Base-by-base conservation (phyloP, 176 grass and related monocot genomes). In the Dactylis glomerata region DNA sequence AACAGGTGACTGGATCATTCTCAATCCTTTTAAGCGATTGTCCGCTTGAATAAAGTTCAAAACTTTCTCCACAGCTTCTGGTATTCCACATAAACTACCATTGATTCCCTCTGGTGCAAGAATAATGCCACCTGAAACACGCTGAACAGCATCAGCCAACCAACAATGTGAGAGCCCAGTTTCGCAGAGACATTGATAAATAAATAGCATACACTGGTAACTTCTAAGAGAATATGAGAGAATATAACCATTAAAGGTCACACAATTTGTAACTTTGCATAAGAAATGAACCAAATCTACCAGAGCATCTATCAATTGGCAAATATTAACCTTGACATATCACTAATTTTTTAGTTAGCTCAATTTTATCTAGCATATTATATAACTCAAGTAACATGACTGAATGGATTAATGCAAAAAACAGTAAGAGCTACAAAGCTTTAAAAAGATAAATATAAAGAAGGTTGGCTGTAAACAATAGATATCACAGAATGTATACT, bases 51-150 rank as follows among this genome's bases (percentile, higher is more conserved):
- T 96, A 65, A 95, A 95, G 37, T 86, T 68, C 52, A 98, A 86
- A 47, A 96, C 86, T 76, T 80, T 94, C 49, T 93, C 89, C 26
- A 98, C 96, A 23, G 91, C 86, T 77, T 87, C 89, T 23, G 55
- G 85, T 51, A 84, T 85, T 79, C 96, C 96, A 81, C 93, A 98
- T 78, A 98, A 81, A 83, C 93, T 98, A 67, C 93, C 96, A 36
- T 98, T 98, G 65, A 98, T 94, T 44, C 96, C 96, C 59, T 98
- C 96, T 44, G 91, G 91, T 46, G 93, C 96, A 88, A 98, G 91
- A 66, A 98, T 98, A 77, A 98, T 92, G 50, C 96, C 96, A 76
- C 96, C 96, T 98, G 93, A 98, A 91, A 98, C 91, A 87, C 84
- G 86, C 96, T 96, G 91, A 88, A 76, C 56, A 92, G 23, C 41